Evolutionary conservation across 305 asterid genomes (phyloP).

Genomic region (Fraxinus dipetala): DNA sequence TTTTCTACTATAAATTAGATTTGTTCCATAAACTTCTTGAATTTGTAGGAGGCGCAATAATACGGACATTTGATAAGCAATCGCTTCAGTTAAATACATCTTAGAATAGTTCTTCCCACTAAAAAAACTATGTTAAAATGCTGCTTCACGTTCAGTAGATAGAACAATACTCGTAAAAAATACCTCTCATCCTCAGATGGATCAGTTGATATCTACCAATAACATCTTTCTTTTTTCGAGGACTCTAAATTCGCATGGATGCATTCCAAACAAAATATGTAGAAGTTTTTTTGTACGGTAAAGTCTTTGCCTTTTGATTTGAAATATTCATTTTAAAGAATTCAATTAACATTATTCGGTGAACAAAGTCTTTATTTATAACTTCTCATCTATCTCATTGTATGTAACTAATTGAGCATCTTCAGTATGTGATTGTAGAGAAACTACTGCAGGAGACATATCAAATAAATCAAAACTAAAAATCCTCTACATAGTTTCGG

Average conservation of each 20-base stretch:
- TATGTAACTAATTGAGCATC: not conserved
- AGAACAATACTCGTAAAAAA: too few species aligned
- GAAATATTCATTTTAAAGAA: not conserved
- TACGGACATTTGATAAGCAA: not conserved
- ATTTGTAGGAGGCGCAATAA: not conserved
- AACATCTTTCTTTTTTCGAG: not conserved
- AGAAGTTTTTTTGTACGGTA: too few species aligned
- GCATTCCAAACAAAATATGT: not conserved
- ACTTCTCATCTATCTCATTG: not conserved
- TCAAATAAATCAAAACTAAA: not conserved
- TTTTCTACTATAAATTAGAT: too few species aligned
- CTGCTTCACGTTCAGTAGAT: not conserved
- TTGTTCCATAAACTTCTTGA: not conserved
- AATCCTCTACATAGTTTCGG: too few species aligned
- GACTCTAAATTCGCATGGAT: not conserved
- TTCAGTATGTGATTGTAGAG: not conserved
- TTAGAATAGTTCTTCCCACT: too few species aligned
- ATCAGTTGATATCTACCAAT: not conserved
- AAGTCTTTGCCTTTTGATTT: not conserved
- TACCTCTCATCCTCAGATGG: not conserved
- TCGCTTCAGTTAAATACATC: too few species aligned
- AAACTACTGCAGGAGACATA: not conserved
- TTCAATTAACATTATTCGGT: not conserved
- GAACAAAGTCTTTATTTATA: not conserved
- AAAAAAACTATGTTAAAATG: not conserved